Base-by-base conservation (phyloP, 2,329 filamentous ascomycete species). In the Calonectria pseudoturangicola region DNA sequence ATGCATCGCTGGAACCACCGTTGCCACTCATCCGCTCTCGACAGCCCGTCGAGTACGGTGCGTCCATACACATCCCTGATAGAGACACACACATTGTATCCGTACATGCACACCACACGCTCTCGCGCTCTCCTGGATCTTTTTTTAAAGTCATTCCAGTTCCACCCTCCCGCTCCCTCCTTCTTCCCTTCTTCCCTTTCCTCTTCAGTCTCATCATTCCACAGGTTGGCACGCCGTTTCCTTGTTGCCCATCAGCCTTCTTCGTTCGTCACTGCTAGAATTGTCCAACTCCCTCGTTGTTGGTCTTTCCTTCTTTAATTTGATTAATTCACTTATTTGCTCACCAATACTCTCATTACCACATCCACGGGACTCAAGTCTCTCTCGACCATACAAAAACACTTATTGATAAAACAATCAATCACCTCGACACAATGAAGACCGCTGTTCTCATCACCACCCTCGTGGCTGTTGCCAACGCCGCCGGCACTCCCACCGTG, bases 401-500 rank as follows among this genome's bases (percentile, higher is more conserved):
- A 36, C n/a, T 64, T 45, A 58, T 64, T 54, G 64, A 76, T 71
- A 68, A 68, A 74, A 50, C 45, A 63, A 60, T 54, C 58, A 63
- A 71, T 54, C 58, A 60, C 70, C 27, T 51, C 39, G 77, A 73
- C 80, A 87, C 66, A 72, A 91, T 91, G 89, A 89, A 87, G 83
- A 84, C 85, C 36, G 82, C 85, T 73, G 77, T 85, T 77, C 74
- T 91, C 72, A 81, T 88, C 65, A 85, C 88, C 72, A 86, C 85
- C 77, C 82, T 91, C 76, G 87, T 87, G 76, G 86, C 86, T 78
- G 79, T 86, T 73, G 82, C 81, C 71, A 72, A 85, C 73, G 81
- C 82, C 73, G 80, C 82, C 28, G 89, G 89, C 68, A 84, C 84
- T 13, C 89, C 90, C 63, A 90, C 90, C 36, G 51, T 89, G 87